Evolutionary conservation across 257 asterid genomes (phyloP).

Genomic region (Salvia splendens): DNA sequence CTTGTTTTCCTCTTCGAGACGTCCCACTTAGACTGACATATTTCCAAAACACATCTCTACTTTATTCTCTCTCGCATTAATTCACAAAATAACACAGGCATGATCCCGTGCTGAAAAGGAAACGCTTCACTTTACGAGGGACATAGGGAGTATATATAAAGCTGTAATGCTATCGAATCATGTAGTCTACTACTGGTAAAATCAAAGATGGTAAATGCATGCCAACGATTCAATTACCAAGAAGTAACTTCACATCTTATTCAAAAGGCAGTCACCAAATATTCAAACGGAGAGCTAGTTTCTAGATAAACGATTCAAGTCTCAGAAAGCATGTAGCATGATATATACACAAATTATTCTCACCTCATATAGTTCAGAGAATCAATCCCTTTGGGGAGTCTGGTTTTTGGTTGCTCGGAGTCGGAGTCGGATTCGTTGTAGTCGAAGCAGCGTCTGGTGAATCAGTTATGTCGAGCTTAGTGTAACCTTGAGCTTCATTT

Average conservation of each 20-base stretch:
- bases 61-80: too few relatives aligned
- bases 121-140: too few relatives aligned
- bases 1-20: too few relatives aligned
- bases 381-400: constrained; percentile 40
- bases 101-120: too few relatives aligned
- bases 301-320: constrained; percentile 32
- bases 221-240: not conserved
- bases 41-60: too few relatives aligned
- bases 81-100: too few relatives aligned
- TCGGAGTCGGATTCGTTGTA: not conserved
- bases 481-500: constrained; percentile 45
- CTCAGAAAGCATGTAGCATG: constrained; percentile 22
- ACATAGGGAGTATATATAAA: too few relatives aligned
- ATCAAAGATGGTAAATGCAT: not conserved
- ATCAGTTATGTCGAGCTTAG: constrained; percentile 35
- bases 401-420: constrained; percentile 36
- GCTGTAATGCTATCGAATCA: too few relatives aligned
- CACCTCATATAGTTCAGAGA: constrained; percentile 17
- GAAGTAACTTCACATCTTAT: constrained; percentile 12
- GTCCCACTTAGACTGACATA: too few relatives aligned
- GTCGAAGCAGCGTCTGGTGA: constrained; percentile 32
- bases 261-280: constrained; percentile 32
- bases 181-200: not conserved
- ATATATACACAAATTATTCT: constrained; percentile 36
- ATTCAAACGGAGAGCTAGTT: constrained; percentile 21